Percentiles rank a stretch among this genome's conserved stretches.
phyloP scores from a whole-genome alignment of 1,284 basidiomycete species.

The Cutaneotrichosporon sp. region DNA sequence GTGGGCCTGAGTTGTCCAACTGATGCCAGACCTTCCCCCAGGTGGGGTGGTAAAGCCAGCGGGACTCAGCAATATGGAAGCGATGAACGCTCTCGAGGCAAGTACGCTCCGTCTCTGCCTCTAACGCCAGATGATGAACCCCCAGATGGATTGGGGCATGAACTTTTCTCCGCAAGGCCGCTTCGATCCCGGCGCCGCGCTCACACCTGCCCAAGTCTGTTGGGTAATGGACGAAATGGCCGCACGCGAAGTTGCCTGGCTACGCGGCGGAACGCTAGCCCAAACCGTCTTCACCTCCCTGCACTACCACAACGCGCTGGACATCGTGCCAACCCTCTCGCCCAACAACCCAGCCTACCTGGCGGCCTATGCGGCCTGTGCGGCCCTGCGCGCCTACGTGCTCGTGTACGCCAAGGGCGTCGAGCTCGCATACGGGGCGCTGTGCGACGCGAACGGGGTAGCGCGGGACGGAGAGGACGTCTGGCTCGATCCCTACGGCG shows the following conservation, averaged over 20 bases:
- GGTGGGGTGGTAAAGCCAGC: slow-evolving; percentile 65
- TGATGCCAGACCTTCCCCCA: slow-evolving; percentile 58
- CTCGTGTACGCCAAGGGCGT: slow-evolving; percentile 75
- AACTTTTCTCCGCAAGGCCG: slow-evolving; percentile 40
- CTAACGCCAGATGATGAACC: slow-evolving; percentile 64
- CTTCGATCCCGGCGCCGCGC: slow-evolving; percentile 63
- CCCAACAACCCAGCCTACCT: slow-evolving; percentile 26
- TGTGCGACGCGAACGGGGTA: slow-evolving; percentile 54
- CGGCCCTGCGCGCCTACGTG: slow-evolving; percentile 66
- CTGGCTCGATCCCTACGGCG: slow-evolving; percentile 78
- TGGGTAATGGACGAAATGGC: slow-evolving; percentile 79
- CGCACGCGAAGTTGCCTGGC: slow-evolving; percentile 84
- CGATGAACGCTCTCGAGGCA: slow-evolving; percentile 85
- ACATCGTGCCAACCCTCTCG: slow-evolving; percentile 48
- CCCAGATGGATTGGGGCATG: slow-evolving; percentile 79
- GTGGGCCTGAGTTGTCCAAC: background rate
- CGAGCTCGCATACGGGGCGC: slow-evolving; percentile 73
- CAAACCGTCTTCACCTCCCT: slow-evolving; percentile 80
- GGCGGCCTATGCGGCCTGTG: slow-evolving; percentile 54
- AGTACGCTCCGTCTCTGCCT: background rate
- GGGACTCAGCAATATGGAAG: slow-evolving; percentile 68
- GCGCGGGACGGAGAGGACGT: slow-evolving; percentile 83
- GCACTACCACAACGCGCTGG: slow-evolving; percentile 60
- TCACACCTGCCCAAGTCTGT: slow-evolving; percentile 70
- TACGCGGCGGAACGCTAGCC: slow-evolving; percentile 71